phyloP scores from a whole-genome alignment of 805 yeast species.

The Candida maris region DNA sequence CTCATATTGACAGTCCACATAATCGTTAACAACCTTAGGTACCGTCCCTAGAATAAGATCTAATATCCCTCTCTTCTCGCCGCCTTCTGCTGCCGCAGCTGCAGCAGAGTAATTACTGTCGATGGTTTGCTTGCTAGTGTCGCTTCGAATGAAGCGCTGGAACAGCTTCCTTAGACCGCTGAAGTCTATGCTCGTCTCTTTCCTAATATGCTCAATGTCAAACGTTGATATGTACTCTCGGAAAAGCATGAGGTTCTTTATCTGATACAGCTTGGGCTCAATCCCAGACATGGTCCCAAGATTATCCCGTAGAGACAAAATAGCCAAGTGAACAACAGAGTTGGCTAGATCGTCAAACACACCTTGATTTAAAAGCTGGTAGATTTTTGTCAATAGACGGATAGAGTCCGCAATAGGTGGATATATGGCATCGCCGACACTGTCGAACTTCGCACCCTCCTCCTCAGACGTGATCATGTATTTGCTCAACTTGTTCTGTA shows the following conservation, averaged over 20 bases:
- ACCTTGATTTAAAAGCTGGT: conserved; percentile 70
- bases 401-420: conserved; percentile 71
- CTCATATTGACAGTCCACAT: conserved; percentile 74
- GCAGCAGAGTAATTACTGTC: conserved; percentile 21
- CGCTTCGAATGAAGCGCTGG: conserved; percentile 30
- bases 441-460: conserved; percentile 4
- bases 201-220: conserved; percentile 73
- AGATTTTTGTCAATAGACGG: conserved; percentile 68
- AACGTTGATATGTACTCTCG: conserved; percentile 66
- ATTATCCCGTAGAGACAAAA: conserved; percentile 56
- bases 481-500: conserved; percentile 2
- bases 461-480: conserved; percentile 13
- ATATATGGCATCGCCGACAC: conserved; percentile 35
- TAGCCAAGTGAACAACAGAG: conserved; percentile 75
- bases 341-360: conserved; percentile 90
- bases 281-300: conserved; percentile 46
- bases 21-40: conserved; percentile 76
- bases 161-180: conserved; percentile 60
- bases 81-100: conserved; percentile 10
- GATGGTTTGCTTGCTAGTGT: conserved; percentile 15
- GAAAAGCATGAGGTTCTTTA: conserved; percentile 68
- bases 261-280: conserved; percentile 62
- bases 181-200: conserved; percentile 76
- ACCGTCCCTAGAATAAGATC: conserved; percentile 49
- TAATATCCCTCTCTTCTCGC: conserved; percentile 15